Percentiles rank a stretch among this genome's conserved stretches.
These are phyloP conservation scores for Hamigera avellanea DNA, from an alignment of 495 filamentous ascomycete genomes.

Conservation along the genomic window DNA sequence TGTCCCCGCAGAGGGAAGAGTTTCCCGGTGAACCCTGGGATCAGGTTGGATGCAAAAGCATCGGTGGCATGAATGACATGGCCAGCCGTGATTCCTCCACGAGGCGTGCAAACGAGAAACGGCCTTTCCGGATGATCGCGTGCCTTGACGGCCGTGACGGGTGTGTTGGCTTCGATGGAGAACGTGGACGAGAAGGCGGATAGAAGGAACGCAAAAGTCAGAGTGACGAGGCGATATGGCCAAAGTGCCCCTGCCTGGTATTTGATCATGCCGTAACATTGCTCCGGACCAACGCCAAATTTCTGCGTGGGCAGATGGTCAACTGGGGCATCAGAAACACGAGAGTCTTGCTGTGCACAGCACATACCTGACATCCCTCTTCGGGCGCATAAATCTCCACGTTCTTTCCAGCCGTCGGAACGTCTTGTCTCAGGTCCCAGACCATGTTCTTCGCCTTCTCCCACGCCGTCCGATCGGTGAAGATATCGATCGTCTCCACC, in stretches of 20 bases:
- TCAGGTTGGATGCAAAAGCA: slow-evolving; percentile 60
- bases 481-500: slow-evolving; percentile 25
- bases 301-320: too few relatives aligned
- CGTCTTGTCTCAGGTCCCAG: slow-evolving; percentile 13
- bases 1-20: slow-evolving; percentile 71
- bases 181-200: slow-evolving; percentile 28
- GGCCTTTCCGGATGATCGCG: slow-evolving; percentile 1
- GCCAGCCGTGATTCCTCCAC: slow-evolving; percentile 44
- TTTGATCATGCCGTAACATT: too few relatives aligned
- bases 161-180: slow-evolving; percentile 70
- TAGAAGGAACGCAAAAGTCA: slow-evolving; percentile 48
- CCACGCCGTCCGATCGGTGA: slow-evolving; percentile 21
- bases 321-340: too few relatives aligned
- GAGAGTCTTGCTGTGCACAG: too few relatives aligned
- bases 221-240: slow-evolving; percentile 73
- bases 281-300: too few relatives aligned
- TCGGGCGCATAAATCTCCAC: too few relatives aligned
- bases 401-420: slow-evolving; percentile 20
- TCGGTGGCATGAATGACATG: slow-evolving; percentile 68
- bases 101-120: slow-evolving; percentile 43
- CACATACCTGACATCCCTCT: too few relatives aligned
- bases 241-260: slow-evolving; percentile 42
- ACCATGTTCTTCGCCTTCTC: slow-evolving; percentile 20
- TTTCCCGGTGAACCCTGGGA: slow-evolving; percentile 53
- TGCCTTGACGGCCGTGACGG: slow-evolving; percentile 35